Base-by-base conservation (phyloP, 108 stramenopile species). In the Conticribra weissflogii region DNA sequence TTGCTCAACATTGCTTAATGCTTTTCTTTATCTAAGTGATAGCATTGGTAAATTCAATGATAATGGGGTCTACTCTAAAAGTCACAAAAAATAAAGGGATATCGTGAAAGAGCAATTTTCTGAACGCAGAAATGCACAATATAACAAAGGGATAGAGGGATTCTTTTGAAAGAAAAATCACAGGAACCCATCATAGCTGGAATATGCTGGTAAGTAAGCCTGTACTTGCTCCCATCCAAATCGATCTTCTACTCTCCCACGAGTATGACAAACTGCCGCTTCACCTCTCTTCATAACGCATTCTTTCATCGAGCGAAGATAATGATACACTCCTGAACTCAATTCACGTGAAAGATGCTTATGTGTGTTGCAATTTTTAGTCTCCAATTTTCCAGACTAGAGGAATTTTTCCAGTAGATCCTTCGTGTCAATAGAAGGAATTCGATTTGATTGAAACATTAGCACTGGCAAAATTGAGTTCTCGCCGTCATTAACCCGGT, bases 251-350 rank as follows among this genome's bases (percentile, higher is more conserved):
- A 41, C 36, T 41, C 31, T 65, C 1, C 64, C 64, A 53, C 33
- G 12, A n/a, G 53, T 19, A 5, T 18, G 1, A 51, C 64, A 65
- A 2, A 65, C 23, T 19, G 32, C 18, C 34, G 17, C 14, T 16
- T 65, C 47, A 34, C 31, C 50, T 51, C 19, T 51, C 24, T 65
- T 33, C 21, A n/a, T 65, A 15, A 33, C 53, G 52, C 64, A 65
- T 22, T 65, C 64, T 34, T 65, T 65, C 7, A 7, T 4, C 1
- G 64, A 65, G 1, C 64, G 64, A 30, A 65, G 64, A 34, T 65
- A 65, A 19, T 65, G 64, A 65, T 65, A 53, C 22, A 54, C 64
- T 34, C 23, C 64, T 12, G 53, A 53, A 36, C 34, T 53, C 12
- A 8, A 33, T n/a, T n/a, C n/a, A n/a, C n/a, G n/a, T n/a, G n/a